Base-by-base conservation (phyloP, 192 early-diverging fungal species). In the Pilobolus umbonatus region DNA sequence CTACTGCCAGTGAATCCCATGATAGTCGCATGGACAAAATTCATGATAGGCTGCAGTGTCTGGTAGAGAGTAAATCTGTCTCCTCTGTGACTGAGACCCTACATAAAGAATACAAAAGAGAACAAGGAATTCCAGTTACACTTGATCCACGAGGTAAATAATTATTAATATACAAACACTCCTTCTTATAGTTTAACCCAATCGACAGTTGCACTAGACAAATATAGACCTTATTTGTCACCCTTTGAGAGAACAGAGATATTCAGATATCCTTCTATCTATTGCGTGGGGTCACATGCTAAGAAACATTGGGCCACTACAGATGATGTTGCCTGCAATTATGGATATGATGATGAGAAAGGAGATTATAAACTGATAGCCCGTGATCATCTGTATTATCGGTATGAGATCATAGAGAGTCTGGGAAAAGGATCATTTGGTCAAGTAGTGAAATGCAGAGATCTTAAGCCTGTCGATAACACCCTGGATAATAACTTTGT, bases 381-480 rank as follows among this genome's bases (percentile, higher is more conserved):
- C 45, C 85, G 91, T 61, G 96, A 98, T 74, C 96, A 98, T 69
- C 52, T 83, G 22, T 80, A 73, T 59, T 98, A 92, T 69, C 84
- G 96, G 10, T 98, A 96, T 75, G 96, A 98, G 72, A 79, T 98
- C 24, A 51, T 95, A 39, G 88, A 87, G n/a, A 74, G 88, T 36
- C 73, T 98, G 31, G 96, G 96, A 55, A 98, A 97, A 67, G 92
- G 91, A 5, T 88, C 90, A 11, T 98, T 98, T 70, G 96, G 96
- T 12, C 93, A 96, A 65, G 95, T 96, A 21, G 75, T 94, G 59
- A 91, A 91, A 55, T 94, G 92, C 60, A 84, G 79, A 49, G 96
- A 98, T 69, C 96, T 96, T 78, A 93, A 91, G 59, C 52, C 35
- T 25, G 21, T 11, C 24, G 3, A 19, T 54, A 92, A 91, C 65